Evolutionary conservation across 192 early-diverging fungal species (phyloP), one percentile per base, ranked within the genome.

Genomic region (Backusella morwellensis): DNA sequence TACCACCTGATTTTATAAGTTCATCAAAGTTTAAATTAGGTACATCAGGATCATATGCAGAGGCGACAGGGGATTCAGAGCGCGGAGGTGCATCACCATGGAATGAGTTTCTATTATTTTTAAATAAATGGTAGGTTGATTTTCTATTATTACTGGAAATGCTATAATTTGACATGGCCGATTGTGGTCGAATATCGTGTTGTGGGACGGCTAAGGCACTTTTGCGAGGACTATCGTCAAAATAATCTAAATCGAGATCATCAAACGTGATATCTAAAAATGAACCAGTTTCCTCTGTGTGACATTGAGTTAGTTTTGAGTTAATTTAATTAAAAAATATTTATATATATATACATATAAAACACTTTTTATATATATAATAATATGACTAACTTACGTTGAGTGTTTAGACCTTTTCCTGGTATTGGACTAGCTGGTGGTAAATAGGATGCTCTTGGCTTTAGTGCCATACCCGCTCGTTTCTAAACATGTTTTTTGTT

Each of bases 21-120:
- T 82, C 80, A 44, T 89, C 88, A 80, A 89, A 89, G 54, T 85
- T 85, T 50, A 81, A 85, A 68, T 81, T 82, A 38, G 86, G 87
- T 52, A 82, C 83, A 17, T 76, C 63, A 47, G 80, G 81, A 74
- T 81, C 83, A 47, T 86, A 85, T 17, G 73, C 47, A 12, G 72
- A 38, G 41, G 47, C 11, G 21, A 47, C 52, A 15, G 69, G 77
- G 2, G 68, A 56, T 21, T 34, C 72, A 19, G 78, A 77, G 68
- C 80, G 75, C 7, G 47, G 44, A 6, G 41, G 71, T 7, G 56
- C 32, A 11, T 66, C 40, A 32, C 54, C 77, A 63, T 56, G 70
- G 21, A 47, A 35, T 59, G 68, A 70, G 8, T 36, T 70, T 59
- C 70, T 70, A 54, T 77, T 77, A 38, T 77, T 77, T 50, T 77